Evolutionary conservation across 1,139 yeast species (phyloP).

Genomic region (Taphrina wiesneri): DNA sequence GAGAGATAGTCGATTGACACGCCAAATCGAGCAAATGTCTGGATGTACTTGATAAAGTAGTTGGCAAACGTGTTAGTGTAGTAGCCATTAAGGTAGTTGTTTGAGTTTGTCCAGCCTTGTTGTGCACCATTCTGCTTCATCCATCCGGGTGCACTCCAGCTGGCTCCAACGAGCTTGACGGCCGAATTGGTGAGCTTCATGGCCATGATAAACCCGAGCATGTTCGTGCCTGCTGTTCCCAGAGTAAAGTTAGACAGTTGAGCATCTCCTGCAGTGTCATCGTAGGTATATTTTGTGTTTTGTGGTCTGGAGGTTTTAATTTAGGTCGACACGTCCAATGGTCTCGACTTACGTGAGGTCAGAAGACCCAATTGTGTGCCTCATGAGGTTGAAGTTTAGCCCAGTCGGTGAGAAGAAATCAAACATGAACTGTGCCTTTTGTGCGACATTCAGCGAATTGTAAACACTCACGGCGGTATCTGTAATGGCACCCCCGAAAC

Average conservation of each 20-base stretch:
- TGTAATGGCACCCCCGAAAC: conserved; percentile 2
- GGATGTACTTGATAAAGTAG: conserved; percentile 5
- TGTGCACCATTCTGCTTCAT: neutral
- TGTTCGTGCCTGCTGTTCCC: neutral
- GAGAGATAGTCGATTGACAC: neutral
- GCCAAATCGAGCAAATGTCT: neutral
- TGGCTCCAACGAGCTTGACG: neutral
- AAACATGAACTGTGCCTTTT: neutral
- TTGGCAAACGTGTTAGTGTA: neutral
- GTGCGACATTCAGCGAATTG: neutral
- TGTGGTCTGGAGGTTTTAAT: neutral
- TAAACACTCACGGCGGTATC: conserved; percentile 1
- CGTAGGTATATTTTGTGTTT: neutral
- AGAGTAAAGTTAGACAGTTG: neutral
- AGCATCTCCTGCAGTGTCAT: conserved; percentile 1
- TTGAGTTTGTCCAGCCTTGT: neutral
- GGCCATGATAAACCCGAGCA: neutral
- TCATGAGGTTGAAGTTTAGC: neutral
- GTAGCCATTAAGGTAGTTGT: neutral
- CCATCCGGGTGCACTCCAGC: conserved; percentile 4
- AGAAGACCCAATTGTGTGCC: conserved; percentile 2
- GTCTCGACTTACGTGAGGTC: neutral
- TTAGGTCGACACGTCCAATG: neutral
- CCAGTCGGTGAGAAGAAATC: neutral
- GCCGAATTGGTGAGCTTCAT: neutral